Base-by-base conservation (phyloP, 1,139 yeast genomes). In the Blastobotrys malaysiensis region DNA sequence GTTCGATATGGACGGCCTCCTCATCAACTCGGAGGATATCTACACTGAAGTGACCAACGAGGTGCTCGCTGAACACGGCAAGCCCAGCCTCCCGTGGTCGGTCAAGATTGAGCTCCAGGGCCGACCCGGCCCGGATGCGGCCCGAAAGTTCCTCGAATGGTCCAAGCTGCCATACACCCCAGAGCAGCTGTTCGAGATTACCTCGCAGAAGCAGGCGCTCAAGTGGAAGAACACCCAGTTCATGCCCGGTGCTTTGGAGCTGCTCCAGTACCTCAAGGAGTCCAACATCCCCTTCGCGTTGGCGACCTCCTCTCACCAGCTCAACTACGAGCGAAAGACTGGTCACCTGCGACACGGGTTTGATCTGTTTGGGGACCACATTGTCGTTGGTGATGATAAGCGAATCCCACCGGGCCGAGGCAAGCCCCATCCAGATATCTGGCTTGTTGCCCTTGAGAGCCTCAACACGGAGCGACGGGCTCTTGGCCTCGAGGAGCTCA, bases 1-100 rank as follows among this genome's bases (percentile, higher is more conserved):
- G 55, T 91, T 91, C 70, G 91, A 93, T 75, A 90, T 93, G 97
- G 98, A 93, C 68, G 99, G 99, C 1, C 80, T 95, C 26, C 75
- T 93, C 59, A 79, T 93, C 66, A 88, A 91, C 72, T 87, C 97
- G 1, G 99, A 93, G 70, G 95, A 88, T 59, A 77, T 90, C 55
- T 93, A 93, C 69, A 91, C 99, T 0, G 82, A 82, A 56, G 86
- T 87, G 3, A 75, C 88, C 46, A 79, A 85, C 50, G 83, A 81
- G 54, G 70, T 89, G 5, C 77, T 93, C 46, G 81, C 81, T 9
- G 75, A 77, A 55, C 84, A 80, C 63, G 89, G 86, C 36, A 87
- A 84, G 62, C 90, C 90, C 0, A 84, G 87, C 1, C 75, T 93
- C 59, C 85, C 95, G 0, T 93, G 98, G 97, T 95, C 88, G 57